Base-by-base conservation (phyloP, 129 eudicot genomes). In the Flaveria bidentis region DNA sequence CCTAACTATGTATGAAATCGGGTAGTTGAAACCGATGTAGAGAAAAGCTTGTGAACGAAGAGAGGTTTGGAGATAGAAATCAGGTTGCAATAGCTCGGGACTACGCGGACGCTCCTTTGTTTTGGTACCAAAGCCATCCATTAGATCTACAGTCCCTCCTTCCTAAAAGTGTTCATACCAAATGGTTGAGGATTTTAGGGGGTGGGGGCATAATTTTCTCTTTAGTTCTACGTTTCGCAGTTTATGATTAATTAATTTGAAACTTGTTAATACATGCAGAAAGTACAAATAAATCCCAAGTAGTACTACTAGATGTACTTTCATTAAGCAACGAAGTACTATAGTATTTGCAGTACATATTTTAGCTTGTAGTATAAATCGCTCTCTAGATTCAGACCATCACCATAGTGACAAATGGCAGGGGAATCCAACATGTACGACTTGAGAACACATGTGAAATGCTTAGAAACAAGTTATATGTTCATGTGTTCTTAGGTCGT, bases 401-500 rank as follows among this genome's bases (percentile, higher is more conserved):
- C n/a, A 25, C 66, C 6, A 2, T 11, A 11, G 12, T 12, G 2
- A 23, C 2, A 25, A 25, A 23, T 60, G 39, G 66, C 8, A 60
- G 39, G 23, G 66, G 23, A 0, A 60, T 60, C 66, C 66, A 11
- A 12, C 17, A 60, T 36, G 66, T 60, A 39, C 22, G 66, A 25
- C 66, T 4, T 60, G 66, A 25, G 66, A 60, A 60, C 66, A 60
- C 66, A 60, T 60, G 66, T 20, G 33, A 57, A 22, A 25, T 11
- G 66, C 17, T 60, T 23, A 0, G 25, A 20, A 2, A 12, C 66
- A 13, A 25, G n/a, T 6, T 2, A 12, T 60, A 0, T 1, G 8
- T 7, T 60, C 66, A 60, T 11, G 66, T 60, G 66, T 60, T 60
- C 41, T 60, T 41, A 60, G 66, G 41, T 60, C 41, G 66, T 39